Conservation (phyloP, 2,329 filamentous ascomycete species). For the Clarireedia monteithiana region DNA sequence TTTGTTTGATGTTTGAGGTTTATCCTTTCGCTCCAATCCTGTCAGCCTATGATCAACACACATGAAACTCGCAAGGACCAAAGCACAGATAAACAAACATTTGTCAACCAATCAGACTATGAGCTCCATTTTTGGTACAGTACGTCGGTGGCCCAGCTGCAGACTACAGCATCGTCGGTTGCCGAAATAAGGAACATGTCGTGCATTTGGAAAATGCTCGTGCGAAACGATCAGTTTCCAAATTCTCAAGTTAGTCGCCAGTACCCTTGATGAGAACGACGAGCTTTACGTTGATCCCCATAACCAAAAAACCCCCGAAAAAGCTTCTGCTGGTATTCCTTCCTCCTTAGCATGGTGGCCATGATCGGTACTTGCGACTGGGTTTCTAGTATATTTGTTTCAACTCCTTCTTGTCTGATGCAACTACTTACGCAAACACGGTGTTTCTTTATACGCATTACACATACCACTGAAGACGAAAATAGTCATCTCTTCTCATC, state of each 20-base stretch:
- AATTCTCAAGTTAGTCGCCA: too few relatives aligned
- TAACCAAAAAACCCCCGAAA: background rate
- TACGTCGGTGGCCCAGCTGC: background rate
- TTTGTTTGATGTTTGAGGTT: conserved; percentile 6
- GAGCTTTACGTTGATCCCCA: background rate
- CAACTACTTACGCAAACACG: background rate
- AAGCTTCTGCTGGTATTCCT: background rate
- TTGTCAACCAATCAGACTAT: background rate
- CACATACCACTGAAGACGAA: background rate
- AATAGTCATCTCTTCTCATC: conserved; percentile 3
- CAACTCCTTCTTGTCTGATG: background rate
- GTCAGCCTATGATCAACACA: background rate
- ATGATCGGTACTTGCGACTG: background rate
- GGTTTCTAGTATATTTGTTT: background rate
- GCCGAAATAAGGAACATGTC: background rate
- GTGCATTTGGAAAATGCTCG: background rate
- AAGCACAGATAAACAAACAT: background rate
- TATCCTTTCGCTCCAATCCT: background rate
- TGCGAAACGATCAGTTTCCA: too few relatives aligned
- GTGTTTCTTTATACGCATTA: background rate
- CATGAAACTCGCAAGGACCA: conserved; percentile 4
- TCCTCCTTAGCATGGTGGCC: background rate
- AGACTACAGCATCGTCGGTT: background rate
- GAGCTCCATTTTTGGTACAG: background rate
- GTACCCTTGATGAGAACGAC: too few relatives aligned